These are phyloP conservation scores for Russula ochroleuca DNA, from an alignment of 768 basidiomycete genomes.

Conservation along the genomic window DNA sequence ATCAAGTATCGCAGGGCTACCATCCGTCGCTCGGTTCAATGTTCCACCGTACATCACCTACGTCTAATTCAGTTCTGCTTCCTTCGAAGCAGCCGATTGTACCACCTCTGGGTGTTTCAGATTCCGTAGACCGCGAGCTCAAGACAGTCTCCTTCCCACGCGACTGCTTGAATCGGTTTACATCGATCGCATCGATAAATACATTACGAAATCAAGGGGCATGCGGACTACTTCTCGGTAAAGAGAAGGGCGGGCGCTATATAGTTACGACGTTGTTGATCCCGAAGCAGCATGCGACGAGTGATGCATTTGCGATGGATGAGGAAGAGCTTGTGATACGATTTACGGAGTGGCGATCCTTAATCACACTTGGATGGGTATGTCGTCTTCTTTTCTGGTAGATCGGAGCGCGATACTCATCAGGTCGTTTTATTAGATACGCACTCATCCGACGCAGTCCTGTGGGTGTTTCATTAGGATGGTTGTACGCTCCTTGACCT, in stretches of 20 bases:
- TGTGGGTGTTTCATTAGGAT: slow-evolving; percentile 43
- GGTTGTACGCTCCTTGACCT: background rate
- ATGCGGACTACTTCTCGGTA: slow-evolving; percentile 78
- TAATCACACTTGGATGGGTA: slow-evolving; percentile 92
- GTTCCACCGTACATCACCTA: slow-evolving; percentile 43
- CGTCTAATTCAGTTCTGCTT: slow-evolving; percentile 28
- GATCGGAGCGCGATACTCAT: slow-evolving; percentile 4
- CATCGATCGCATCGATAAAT: slow-evolving; percentile 72
- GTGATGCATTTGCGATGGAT: slow-evolving; percentile 88
- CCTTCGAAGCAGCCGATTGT: slow-evolving; percentile 33
- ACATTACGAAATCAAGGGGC: slow-evolving; percentile 81
- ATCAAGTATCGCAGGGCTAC: slow-evolving; percentile 75
- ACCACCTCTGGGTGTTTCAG: slow-evolving; percentile 33
- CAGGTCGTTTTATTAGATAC: slow-evolving; percentile 53
- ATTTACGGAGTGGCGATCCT: slow-evolving; percentile 73
- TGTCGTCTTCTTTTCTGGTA: slow-evolving; percentile 31
- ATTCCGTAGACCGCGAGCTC: slow-evolving; percentile 41
- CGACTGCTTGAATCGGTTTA: slow-evolving; percentile 66
- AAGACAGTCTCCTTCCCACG: slow-evolving; percentile 66
- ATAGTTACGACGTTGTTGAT: slow-evolving; percentile 76
- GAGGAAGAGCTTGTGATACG: slow-evolving; percentile 82
- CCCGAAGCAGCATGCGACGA: slow-evolving; percentile 80
- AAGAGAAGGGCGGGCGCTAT: slow-evolving; percentile 52
- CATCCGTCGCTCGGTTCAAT: slow-evolving; percentile 72
- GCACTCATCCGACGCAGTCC: slow-evolving; percentile 87